Conservation (phyloP, 805 yeast genomes). For the Pichia phayaonensis region DNA sequence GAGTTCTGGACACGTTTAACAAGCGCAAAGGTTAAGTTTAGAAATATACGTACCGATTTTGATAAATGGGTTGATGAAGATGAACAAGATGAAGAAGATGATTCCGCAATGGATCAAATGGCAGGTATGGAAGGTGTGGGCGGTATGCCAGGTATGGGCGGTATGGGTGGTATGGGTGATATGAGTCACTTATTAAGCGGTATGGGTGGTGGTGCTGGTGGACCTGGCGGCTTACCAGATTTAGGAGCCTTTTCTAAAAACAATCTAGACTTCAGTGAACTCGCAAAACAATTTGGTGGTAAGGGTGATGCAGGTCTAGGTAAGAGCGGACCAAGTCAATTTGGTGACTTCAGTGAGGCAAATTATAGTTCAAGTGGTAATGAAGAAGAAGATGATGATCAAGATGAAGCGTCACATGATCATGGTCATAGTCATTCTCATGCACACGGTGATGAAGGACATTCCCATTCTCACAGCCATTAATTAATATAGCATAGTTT, state of each 20-base stretch:
- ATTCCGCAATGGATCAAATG: constrained; percentile 21
- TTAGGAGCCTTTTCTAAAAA: constrained; percentile 20
- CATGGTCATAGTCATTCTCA: background rate
- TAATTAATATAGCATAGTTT: background rate
- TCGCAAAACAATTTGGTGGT: constrained; percentile 28
- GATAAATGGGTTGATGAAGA: constrained; percentile 99
- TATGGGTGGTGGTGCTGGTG: background rate
- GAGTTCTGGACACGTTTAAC: constrained; percentile 96
- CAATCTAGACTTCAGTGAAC: constrained; percentile 22
- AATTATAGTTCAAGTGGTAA: constrained; percentile 26
- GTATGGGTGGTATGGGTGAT: constrained; percentile 7
- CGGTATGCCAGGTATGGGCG: constrained; percentile 4
- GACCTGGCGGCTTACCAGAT: constrained; percentile 6
- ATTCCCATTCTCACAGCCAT: background rate
- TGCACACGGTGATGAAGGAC: background rate
- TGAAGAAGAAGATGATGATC: constrained; percentile 20
- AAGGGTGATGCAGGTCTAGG: constrained; percentile 49
- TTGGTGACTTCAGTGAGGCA: constrained; percentile 16
- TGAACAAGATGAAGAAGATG: constrained; percentile 76
- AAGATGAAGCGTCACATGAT: constrained; percentile 3
- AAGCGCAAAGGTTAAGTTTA: constrained; percentile 73
- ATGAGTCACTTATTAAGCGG: too few relatives aligned
- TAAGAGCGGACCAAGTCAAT: constrained; percentile 18
- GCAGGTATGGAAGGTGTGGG: constrained; percentile 11
- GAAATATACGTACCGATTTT: constrained; percentile 85